Evolutionary conservation across 139 green algal species (phyloP).

Genomic region (Desmodesmus armatus): DNA sequence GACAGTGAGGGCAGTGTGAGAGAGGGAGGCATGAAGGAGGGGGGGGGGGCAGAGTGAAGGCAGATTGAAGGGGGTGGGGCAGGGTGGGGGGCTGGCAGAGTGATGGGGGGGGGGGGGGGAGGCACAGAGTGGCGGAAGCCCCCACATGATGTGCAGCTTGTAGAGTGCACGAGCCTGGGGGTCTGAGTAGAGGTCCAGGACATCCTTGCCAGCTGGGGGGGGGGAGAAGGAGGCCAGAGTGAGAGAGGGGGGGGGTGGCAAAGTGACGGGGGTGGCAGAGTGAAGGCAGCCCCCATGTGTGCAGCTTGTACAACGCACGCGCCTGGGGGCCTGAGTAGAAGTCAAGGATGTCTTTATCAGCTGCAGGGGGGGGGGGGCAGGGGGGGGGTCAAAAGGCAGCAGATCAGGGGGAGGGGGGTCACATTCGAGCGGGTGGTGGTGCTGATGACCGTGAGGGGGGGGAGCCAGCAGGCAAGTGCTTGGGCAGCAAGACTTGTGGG

Average conservation of each 20-base stretch:
- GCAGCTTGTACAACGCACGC: conserved; percentile 57
- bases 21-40: too few relatives aligned
- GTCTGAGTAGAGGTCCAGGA: conserved; percentile 61
- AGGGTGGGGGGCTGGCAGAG: too few relatives aligned
- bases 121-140: too few relatives aligned
- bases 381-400: background rate
- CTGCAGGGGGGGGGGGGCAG: background rate
- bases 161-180: conserved; percentile 50
- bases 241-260: conserved; percentile 66
- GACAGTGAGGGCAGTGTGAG: background rate
- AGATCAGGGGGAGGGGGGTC: too few relatives aligned
- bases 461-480: too few relatives aligned
- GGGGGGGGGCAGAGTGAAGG: background rate
- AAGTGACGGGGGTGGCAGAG: conserved; percentile 72
- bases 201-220: too few relatives aligned
- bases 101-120: too few relatives aligned
- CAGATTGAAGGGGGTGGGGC: background rate
- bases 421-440: too few relatives aligned
- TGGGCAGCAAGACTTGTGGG: too few relatives aligned
- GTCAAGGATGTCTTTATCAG: conserved; percentile 47
- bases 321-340: conserved; percentile 56
- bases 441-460: too few relatives aligned
- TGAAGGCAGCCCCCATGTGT: conserved; percentile 45
- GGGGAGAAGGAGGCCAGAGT: too few relatives aligned
- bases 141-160: conserved; percentile 60